Base-by-base conservation (phyloP, 2,329 filamentous ascomycete species). In the Endoconidiophora polonica region DNA sequence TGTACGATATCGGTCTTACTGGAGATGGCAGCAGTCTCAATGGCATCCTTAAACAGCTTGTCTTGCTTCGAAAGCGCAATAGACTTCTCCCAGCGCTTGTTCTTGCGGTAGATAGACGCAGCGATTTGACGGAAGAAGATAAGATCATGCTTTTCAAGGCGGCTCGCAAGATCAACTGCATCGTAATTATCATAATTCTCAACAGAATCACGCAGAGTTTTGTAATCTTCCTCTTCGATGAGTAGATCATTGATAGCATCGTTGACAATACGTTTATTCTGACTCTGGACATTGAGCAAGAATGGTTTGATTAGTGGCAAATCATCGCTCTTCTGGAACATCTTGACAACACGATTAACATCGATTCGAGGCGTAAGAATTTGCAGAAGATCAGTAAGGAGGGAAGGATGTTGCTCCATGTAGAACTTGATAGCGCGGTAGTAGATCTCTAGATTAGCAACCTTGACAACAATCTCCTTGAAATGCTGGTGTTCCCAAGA, bases 181-280 rank as follows among this genome's bases (percentile, higher is more conserved):
- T 98, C 93, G 62, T 96, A 98, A 69, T 98, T 98, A 72, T 98
- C 91, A 65, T 95, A 94, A 69, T 94, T 94, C 69, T 95, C 86
- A 9, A 95, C 90, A 2, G 91, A 98, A 66, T 98, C 91, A 48
- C 87, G 84, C 24, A 98, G 75, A 14, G 90, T 95, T 80, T 98
- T 96, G 76, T 98, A 90, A 64, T 98, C 93, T 63, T 98, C 93
- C 66, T 98, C 91, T 66, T 98, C 91, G 54, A 98, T 98, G 59
- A 98, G 72, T 44, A 98, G 69, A 62, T 98, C 91, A 63, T 98
- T 95, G 68, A 98, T 94, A 23, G 91, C 91, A 61, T 93, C 87
- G 67, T 98, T 98, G 61, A 98, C 91, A 47, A 86, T 85, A 57
- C 87, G 86, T 80, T 98, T 98, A 74, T 98, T 98, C 68, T 98